phyloP scores from a whole-genome alignment of 805 yeast genomes.

The Candida qinlingensis region DNA sequence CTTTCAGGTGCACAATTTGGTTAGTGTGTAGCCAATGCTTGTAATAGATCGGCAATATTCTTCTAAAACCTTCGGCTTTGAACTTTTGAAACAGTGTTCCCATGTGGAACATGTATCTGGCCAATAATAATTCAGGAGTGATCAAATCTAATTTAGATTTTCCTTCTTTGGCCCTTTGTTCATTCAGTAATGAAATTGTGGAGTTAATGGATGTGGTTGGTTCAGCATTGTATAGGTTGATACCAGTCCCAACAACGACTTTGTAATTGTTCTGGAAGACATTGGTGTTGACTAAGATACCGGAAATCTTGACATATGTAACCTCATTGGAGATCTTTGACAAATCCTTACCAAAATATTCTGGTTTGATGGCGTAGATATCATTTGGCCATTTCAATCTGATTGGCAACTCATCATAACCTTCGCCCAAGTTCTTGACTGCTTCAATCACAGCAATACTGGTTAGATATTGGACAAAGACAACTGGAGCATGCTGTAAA shows the following conservation, averaged over 20 bases:
- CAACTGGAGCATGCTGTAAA: conserved; percentile 52
- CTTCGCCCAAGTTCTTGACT: conserved; percentile 51
- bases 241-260: conserved; percentile 80
- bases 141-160: conserved; percentile 22
- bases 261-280: conserved; percentile 54
- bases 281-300: conserved; percentile 78
- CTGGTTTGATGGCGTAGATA: conserved; percentile 69
- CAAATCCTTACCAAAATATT: conserved; percentile 38
- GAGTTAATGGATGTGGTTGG: conserved; percentile 88
- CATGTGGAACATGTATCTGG: conserved; percentile 60
- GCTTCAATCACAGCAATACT: conserved; percentile 82
- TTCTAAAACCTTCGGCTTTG: conserved; percentile 55
- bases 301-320: conserved; percentile 72
- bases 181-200: conserved; percentile 59
- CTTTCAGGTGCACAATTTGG: conserved; percentile 67
- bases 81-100: conserved; percentile 59
- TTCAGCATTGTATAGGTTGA: conserved; percentile 76
- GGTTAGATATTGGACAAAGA: conserved; percentile 80
- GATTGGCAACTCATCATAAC: conserved; percentile 72
- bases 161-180: conserved; percentile 39
- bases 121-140: conserved; percentile 49
- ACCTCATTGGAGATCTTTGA: conserved; percentile 52
- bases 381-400: conserved; percentile 97
- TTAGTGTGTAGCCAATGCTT: conserved; percentile 78
- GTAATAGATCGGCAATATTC: conserved; percentile 69